phyloP scores from a whole-genome alignment of 139 green algal species.

The Chlorella ohadii region DNA sequence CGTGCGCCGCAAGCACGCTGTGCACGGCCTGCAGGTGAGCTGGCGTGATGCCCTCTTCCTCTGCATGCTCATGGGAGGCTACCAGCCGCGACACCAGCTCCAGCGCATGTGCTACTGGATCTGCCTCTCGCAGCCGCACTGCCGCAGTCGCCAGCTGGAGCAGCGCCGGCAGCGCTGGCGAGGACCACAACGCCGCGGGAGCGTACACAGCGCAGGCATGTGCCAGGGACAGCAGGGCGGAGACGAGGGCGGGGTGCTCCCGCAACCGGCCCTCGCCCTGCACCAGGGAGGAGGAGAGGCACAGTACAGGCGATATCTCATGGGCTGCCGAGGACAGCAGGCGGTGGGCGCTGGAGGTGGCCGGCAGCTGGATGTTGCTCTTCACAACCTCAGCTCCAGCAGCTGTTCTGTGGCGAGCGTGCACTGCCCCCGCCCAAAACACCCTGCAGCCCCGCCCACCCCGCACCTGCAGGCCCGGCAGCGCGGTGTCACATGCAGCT shows the following conservation, averaged over 20 bases:
- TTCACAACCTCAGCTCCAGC: no score
- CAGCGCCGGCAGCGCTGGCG: slow-evolving; percentile 38
- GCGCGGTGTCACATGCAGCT: slow-evolving; percentile 36
- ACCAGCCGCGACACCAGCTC: slow-evolving; percentile 60
- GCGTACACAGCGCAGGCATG: slow-evolving; percentile 74
- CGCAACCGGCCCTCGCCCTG: slow-evolving; percentile 32
- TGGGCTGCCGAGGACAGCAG: no score
- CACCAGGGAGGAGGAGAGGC: background rate
- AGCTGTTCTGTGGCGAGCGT: no score
- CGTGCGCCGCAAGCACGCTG: slow-evolving; percentile 39
- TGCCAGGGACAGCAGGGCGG: slow-evolving; percentile 57
- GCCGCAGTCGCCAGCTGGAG: slow-evolving; percentile 47
- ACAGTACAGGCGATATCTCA: background rate
- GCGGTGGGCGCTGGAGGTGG: no score
- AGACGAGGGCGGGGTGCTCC: slow-evolving; percentile 54
- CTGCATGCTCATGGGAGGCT: background rate
- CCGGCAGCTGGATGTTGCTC: no score
- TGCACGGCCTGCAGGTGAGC: slow-evolving; percentile 16
- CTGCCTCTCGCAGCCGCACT: slow-evolving; percentile 54
- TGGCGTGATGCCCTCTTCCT: background rate
- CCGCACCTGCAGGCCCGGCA: slow-evolving; percentile 39
- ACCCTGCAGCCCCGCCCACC: background rate
- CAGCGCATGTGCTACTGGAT: slow-evolving; percentile 56
- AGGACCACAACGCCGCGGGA: slow-evolving; percentile 53
- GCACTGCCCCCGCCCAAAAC: no score